Evolutionary conservation across 2,329 filamentous ascomycete genomes (phyloP).

Genomic region (Xylaria sp.): DNA sequence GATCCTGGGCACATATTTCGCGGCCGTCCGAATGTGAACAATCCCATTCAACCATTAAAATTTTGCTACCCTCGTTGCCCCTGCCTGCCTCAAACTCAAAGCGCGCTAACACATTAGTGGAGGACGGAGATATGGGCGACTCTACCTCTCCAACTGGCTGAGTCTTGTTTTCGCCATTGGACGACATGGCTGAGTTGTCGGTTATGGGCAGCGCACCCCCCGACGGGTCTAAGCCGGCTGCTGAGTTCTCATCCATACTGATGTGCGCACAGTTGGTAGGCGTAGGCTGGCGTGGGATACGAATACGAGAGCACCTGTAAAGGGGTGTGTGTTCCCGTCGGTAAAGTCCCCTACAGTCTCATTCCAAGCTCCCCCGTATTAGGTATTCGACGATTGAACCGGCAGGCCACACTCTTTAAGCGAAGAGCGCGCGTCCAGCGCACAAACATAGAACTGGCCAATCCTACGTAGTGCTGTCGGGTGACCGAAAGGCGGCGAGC

Average conservation of each 20-base stretch:
- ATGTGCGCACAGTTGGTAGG: slow-evolving; percentile 37
- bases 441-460: slow-evolving; percentile 36
- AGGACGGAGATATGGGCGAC: slow-evolving; percentile 58
- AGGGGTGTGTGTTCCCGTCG: slow-evolving; percentile 29
- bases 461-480: slow-evolving; percentile 31
- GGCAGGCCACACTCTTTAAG: slow-evolving; percentile 31
- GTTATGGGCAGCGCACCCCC: slow-evolving; percentile 38
- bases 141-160: slow-evolving; percentile 47
- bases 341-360: slow-evolving; percentile 38
- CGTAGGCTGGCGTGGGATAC: slow-evolving; percentile 34
- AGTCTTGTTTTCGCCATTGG: slow-evolving; percentile 25
- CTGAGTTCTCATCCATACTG: slow-evolving; percentile 33
- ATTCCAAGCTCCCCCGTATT: slow-evolving; percentile 33
- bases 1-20: slow-evolving; percentile 40
- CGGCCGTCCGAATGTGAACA: slow-evolving; percentile 60
- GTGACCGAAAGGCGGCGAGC: slow-evolving; percentile 23
- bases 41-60: slow-evolving; percentile 90
- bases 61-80: slow-evolving; percentile 86
- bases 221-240: slow-evolving; percentile 32
- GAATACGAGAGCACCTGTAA: slow-evolving; percentile 28
- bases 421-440: slow-evolving; percentile 43
- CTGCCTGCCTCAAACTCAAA: slow-evolving; percentile 86
- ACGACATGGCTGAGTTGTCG: slow-evolving; percentile 27
- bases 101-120: slow-evolving; percentile 71
- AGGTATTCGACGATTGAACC: slow-evolving; percentile 35